Evolutionary conservation across 2,329 filamentous ascomycete genomes (phyloP).

Genomic region (Phaeophleospora eucalypticola): DNA sequence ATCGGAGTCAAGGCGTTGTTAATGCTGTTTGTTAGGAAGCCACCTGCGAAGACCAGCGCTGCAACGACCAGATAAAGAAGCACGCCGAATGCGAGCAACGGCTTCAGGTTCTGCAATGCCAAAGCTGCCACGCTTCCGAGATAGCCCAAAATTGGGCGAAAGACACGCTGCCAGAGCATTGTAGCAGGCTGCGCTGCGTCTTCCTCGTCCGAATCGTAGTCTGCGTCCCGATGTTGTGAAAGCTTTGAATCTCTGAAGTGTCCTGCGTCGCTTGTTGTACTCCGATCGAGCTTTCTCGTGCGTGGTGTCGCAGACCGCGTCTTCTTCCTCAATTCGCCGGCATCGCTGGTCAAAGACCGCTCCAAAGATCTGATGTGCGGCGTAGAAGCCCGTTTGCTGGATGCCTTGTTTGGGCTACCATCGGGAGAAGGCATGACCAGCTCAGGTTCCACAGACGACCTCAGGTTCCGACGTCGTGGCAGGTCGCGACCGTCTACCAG

Average conservation of each 20-base stretch:
- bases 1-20: constrained; percentile 62
- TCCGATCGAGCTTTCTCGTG: constrained; percentile 24
- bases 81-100: constrained; percentile 59
- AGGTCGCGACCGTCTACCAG: constrained; percentile 8
- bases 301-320: constrained; percentile 22
- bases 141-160: constrained; percentile 45
- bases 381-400: constrained; percentile 16
- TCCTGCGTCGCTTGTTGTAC: constrained; percentile 32
- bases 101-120: constrained; percentile 60
- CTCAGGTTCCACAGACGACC: constrained; percentile 34
- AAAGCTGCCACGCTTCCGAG: constrained; percentile 53
- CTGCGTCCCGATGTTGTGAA: constrained; percentile 22
- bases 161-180: constrained; percentile 32
- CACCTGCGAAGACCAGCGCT: constrained; percentile 56
- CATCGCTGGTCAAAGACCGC: constrained; percentile 29
- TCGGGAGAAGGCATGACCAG: constrained; percentile 43
- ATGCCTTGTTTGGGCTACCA: constrained; percentile 11
- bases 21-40: constrained; percentile 59
- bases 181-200: constrained; percentile 10
- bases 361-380: constrained; percentile 30
- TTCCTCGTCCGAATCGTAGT: constrained; percentile 23
- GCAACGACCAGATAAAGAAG: constrained; percentile 60
- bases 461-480: constrained; percentile 19
- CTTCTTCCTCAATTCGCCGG: constrained; percentile 24
- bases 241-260: constrained; percentile 8